These are phyloP conservation scores for Epithele typhae DNA, from an alignment of 768 basidiomycete species.

Conservation along the genomic window DNA sequence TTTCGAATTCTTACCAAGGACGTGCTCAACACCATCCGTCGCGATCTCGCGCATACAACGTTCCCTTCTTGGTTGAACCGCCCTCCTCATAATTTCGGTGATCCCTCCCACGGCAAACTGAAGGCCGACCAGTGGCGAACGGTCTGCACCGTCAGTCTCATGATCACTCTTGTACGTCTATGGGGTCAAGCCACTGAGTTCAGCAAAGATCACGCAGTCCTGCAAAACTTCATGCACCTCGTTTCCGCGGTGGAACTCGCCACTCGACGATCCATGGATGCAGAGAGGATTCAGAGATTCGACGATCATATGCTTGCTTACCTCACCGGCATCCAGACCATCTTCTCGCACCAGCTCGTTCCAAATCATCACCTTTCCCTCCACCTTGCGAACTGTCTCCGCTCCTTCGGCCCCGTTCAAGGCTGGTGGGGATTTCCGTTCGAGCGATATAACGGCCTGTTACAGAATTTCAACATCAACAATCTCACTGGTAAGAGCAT, in stretches of 20 bases:
- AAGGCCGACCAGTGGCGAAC: constrained; percentile 34
- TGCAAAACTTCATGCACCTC: constrained; percentile 29
- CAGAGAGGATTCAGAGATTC: constrained; percentile 1
- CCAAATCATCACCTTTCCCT: constrained; percentile 31
- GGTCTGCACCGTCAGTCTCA: constrained; percentile 28
- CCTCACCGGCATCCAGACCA: constrained; percentile 7
- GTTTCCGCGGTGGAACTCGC: constrained; percentile 18
- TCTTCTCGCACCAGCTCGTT: constrained; percentile 24
- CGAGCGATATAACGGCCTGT: constrained; percentile 25
- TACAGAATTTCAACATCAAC: constrained; percentile 25
- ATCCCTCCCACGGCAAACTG: constrained; percentile 27
- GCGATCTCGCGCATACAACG: neutral
- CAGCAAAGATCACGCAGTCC: constrained; percentile 3
- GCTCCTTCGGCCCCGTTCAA: constrained; percentile 27
- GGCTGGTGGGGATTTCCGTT: constrained; percentile 24
- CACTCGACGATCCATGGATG: constrained; percentile 7
- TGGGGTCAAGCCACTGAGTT: constrained; percentile 24
- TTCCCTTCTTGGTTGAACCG: constrained; percentile 29
- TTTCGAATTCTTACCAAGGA: neutral
- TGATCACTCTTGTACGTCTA: constrained; percentile 31
- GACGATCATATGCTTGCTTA: constrained; percentile 16
- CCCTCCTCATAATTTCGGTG: constrained; percentile 31
- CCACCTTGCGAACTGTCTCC: constrained; percentile 26
- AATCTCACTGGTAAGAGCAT: constrained; percentile 1
- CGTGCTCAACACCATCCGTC: neutral